These are phyloP conservation scores for Lodderomyces theae DNA, from an alignment of 1,139 yeast species.

Conservation along the genomic window DNA sequence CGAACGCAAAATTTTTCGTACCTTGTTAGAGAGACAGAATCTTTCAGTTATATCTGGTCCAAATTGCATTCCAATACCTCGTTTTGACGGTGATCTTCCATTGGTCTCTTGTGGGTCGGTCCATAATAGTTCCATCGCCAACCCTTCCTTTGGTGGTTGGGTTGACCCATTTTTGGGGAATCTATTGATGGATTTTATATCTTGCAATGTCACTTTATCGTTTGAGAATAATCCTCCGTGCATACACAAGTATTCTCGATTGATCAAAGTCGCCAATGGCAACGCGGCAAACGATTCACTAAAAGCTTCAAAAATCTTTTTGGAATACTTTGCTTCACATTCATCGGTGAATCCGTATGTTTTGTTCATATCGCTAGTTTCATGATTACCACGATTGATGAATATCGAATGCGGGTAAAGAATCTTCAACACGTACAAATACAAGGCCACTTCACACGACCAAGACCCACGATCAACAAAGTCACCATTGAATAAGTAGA, in stretches of 20 bases:
- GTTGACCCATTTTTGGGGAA: conserved; percentile 52
- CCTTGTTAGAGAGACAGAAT: conserved; percentile 68
- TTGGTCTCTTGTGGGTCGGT: conserved; percentile 83
- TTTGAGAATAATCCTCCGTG: conserved; percentile 94
- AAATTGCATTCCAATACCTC: conserved; percentile 95
- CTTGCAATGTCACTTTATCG: conserved; percentile 67
- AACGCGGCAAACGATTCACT: conserved; percentile 82
- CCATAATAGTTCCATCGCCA: conserved; percentile 97
- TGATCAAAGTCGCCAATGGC: conserved; percentile 83
- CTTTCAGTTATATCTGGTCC: conserved; percentile 91
- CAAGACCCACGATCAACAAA: conserved; percentile 98
- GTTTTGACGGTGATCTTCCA: conserved; percentile 85
- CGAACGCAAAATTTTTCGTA: conserved; percentile 82
- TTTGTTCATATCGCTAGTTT: conserved; percentile 94
- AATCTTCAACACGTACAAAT: conserved; percentile 75
- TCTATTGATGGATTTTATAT: conserved; percentile 70
- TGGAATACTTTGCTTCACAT: conserved; percentile 85
- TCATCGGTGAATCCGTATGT: conserved; percentile 97
- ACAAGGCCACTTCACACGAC: conserved; percentile 94
- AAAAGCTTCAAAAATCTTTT: conserved; percentile 79
- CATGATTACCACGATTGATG: conserved; percentile 94
- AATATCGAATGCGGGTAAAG: conserved; percentile 70
- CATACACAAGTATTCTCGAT: conserved; percentile 75
- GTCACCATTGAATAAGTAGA: conserved; percentile 91
- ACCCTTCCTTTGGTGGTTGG: conserved; percentile 89